phyloP scores from a whole-genome alignment of 192 early-diverging fungal species.

The Rhizophagus sp. region DNA sequence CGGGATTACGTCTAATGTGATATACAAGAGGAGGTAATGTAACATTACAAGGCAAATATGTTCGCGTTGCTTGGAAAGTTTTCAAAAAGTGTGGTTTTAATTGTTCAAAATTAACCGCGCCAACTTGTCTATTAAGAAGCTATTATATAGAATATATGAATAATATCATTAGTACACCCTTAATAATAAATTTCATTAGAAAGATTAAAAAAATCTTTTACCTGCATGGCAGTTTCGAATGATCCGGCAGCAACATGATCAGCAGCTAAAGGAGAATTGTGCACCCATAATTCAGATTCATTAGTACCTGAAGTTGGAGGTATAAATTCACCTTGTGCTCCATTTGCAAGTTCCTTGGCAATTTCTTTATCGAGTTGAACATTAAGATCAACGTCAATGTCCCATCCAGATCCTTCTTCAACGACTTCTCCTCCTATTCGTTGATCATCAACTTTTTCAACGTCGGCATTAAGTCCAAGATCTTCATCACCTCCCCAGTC shows the following conservation, averaged over 20 bases:
- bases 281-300: constrained; percentile 75
- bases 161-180: not conserved
- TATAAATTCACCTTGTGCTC: constrained; percentile 61
- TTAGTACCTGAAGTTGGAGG: constrained; percentile 74
- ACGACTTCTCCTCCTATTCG: constrained; percentile 50
- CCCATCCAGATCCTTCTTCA: constrained; percentile 83
- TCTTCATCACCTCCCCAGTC: constrained; percentile 83
- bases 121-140: constrained; percentile 90
- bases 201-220: constrained; percentile 34
- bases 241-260: constrained; percentile 96
- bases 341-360: constrained; percentile 52
- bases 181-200: not conserved
- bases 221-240: constrained; percentile 95
- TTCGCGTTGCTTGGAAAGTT: constrained; percentile 76
- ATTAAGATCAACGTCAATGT: constrained; percentile 77
- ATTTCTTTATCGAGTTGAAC: constrained; percentile 68
- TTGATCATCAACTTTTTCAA: constrained; percentile 41
- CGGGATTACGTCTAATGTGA: constrained; percentile 68
- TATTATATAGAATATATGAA: constrained; percentile 31
- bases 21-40: constrained; percentile 61
- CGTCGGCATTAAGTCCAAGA: constrained; percentile 54
- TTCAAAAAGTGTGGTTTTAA: constrained; percentile 87
- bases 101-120: constrained; percentile 89
- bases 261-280: constrained; percentile 82
- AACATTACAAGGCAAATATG: constrained; percentile 62